Evolutionary conservation across 2,329 filamentous ascomycete genomes (phyloP).

Genomic region (Fusarium sp.): DNA sequence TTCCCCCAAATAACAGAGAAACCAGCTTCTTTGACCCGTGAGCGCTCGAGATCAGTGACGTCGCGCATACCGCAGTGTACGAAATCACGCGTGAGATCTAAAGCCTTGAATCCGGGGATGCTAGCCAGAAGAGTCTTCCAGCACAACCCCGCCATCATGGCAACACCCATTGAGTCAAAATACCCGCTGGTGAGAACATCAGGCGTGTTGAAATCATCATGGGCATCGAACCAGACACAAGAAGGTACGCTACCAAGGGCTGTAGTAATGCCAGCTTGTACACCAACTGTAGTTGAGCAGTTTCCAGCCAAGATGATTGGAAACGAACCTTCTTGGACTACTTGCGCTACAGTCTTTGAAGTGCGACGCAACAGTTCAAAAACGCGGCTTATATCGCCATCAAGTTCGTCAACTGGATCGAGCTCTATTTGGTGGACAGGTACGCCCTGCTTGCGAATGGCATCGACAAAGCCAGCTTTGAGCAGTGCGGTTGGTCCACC

Average conservation of each 20-base stretch:
- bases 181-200: slow-evolving; percentile 45
- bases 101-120: slow-evolving; percentile 44
- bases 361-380: slow-evolving; percentile 12
- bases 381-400: slow-evolving; percentile 16
- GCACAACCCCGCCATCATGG: slow-evolving; percentile 45
- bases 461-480: slow-evolving; percentile 2
- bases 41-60: slow-evolving; percentile 18
- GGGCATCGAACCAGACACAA: slow-evolving; percentile 60
- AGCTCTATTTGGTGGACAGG: background rate
- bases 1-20: slow-evolving; percentile 51
- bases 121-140: slow-evolving; percentile 42
- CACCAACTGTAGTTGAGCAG: slow-evolving; percentile 14
- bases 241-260: slow-evolving; percentile 40
- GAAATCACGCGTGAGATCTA: slow-evolving; percentile 6
- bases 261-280: slow-evolving; percentile 50
- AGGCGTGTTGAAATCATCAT: slow-evolving; percentile 56
- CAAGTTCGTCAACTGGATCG: background rate
- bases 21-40: slow-evolving; percentile 46
- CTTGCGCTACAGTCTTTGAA: background rate
- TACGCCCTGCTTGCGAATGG: slow-evolving; percentile 9
- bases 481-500: slow-evolving; percentile 7
- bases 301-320: slow-evolving; percentile 16
- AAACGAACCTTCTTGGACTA: background rate
- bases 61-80: slow-evolving; percentile 17
- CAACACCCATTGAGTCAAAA: slow-evolving; percentile 49